A percentile compares a stretch with the other conserved stretches of the same genome.
Evolutionary conservation across 768 basidiomycete species (phyloP).

Genomic region (Kwoniella dejecticola): DNA sequence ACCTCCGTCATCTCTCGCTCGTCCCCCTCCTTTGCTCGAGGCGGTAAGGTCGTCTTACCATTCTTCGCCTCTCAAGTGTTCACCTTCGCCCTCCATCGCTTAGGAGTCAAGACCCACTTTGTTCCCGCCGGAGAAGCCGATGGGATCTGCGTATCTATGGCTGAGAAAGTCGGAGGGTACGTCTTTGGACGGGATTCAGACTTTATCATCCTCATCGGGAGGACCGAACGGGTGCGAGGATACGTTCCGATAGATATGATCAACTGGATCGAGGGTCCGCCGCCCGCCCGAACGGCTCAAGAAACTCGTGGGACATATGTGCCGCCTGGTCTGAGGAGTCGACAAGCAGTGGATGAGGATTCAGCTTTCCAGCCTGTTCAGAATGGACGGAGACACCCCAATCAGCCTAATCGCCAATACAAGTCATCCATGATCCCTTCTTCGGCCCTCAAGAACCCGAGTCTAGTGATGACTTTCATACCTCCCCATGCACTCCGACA

Average conservation of each 20-base stretch:
- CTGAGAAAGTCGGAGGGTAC: constrained; percentile 48
- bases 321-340: not conserved
- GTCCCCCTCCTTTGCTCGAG: constrained; percentile 37
- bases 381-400: constrained; percentile 3
- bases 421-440: constrained; percentile 32
- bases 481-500: constrained; percentile 40
- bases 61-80: constrained; percentile 49
- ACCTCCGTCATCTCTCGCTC: constrained; percentile 52
- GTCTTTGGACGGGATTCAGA: constrained; percentile 53
- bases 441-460: constrained; percentile 19
- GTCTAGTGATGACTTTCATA: constrained; percentile 38
- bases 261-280: constrained; percentile 49
- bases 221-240: constrained; percentile 33
- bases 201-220: constrained; percentile 46
- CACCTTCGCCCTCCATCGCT: constrained; percentile 41
- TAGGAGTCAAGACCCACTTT: constrained; percentile 44
- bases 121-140: constrained; percentile 54
- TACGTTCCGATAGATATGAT: constrained; percentile 55
- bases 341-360: not conserved
- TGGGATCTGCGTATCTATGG: constrained; percentile 45
- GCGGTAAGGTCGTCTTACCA: constrained; percentile 42
- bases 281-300: not conserved
- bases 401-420: constrained; percentile 7
- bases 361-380: constrained; percentile 14
- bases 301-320: not conserved